Evolutionary conservation across 1,284 basidiomycete species (phyloP), one percentile per base, ranked within the genome.

Genomic region (Leccinum griseonigrum): DNA sequence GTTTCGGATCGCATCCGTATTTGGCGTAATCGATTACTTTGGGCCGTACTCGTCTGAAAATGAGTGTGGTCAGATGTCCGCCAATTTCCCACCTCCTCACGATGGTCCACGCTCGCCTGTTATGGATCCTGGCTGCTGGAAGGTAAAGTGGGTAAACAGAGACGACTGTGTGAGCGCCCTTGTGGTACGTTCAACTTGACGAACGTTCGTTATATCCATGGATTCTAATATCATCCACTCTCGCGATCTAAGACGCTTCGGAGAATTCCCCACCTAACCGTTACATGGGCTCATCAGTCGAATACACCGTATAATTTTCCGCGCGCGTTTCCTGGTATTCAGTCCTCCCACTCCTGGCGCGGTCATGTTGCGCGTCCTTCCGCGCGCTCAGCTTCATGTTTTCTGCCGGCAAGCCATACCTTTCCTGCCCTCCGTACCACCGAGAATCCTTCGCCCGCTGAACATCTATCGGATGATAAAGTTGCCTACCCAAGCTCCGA

Each of bases 221-320:
- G 61, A 48, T 52, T 34, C 59, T 68, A 40, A 65, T 43, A 18
- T 4, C 26, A 64, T 40, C 62, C 34, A 56, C 26, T 51, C 29
- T 22, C 34, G 40, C 58, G 6, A 57, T 55, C 32, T 22, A 65
- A 92, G 90, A 84, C 87, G 10, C 78, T 92, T 64, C 83, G 86
- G 64, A 79, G 81, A 58, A 79, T 91, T 13, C 85, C 88, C 55
- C 86, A 90, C 71, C 70, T 92, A 9, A 85, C 81, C 1, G 85
- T 90, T n/a, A 89, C 87, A 38, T 92, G 91, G 90, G 87, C 89
- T 22, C 90, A 91, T 73, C 85, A 83, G 63, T 63, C 72, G 65
- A 40, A 65, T 62, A 57, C 67, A 67, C 6, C 52, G 28, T 64
- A 73, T 53, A 55, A 54, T 51, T 50, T 67, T 55, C 40, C 60